Evolutionary conservation across 805 yeast genomes (phyloP), one percentile per base, ranked within the genome.

Genomic region (Candida tammaniensis): DNA sequence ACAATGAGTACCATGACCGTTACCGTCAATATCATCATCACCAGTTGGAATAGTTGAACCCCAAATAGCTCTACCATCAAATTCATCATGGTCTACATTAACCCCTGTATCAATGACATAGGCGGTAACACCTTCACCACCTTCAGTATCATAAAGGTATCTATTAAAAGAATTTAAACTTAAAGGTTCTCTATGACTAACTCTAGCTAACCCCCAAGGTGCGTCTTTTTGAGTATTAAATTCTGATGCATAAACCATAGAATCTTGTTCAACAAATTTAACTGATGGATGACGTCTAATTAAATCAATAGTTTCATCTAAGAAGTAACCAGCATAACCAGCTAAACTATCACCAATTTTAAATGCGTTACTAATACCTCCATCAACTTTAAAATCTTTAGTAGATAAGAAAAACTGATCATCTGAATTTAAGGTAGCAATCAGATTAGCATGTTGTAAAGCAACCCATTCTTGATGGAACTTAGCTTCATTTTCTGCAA

Each of bases 1-100:
- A 67, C 94, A 86, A 55, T 88, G 97, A 29, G 96, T 86, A 53
- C 97, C 97, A 62, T 88, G 97, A 33, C 96, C 97, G 51, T 86
- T 84, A 34, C 87, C 93, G 57, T 89, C 96, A 27, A 70, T 52
- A 47, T 81, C 87, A 35, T 72, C 72, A 48, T 79, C 86, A 50
- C 80, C 82, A 33, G 60, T 49, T 47, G 94, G 95, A 46, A 86
- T 70, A 38, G 94, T 86, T 32, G 80, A 72, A 48, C 95, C 95
- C 94, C 94, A 86, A 24, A 57, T 56, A 28, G 95, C 95, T 65
- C 96, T 78, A 30, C 89, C 89, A 8, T 67, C 82, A 52, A 88
- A 88, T 52, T 87, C 93, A 22, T 68, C 71, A 58, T 88, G 96
- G 12, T 72, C 64, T 32, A 79, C 70, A 48, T 81, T 78, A 53